Evolutionary conservation across 495 filamentous ascomycete species (phyloP).

Genomic region (Entonaema liquescens): DNA sequence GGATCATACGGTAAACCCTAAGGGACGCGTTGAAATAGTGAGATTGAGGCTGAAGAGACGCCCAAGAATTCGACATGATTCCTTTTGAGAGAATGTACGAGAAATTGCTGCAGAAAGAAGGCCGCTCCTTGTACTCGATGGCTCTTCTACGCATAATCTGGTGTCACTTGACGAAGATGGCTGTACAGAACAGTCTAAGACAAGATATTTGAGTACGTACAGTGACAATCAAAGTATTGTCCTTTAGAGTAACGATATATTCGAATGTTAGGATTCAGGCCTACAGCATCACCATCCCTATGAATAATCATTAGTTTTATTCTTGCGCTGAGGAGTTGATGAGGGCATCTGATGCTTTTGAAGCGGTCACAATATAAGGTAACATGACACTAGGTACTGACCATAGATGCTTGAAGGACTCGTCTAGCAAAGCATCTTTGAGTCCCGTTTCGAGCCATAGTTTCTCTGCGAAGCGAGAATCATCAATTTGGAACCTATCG

Average conservation of each 20-base stretch:
- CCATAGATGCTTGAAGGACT: slow-evolving; percentile 45
- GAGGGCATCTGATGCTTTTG: background rate
- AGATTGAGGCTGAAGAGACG: background rate
- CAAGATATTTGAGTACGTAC: slow-evolving; percentile 58
- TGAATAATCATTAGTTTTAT: slow-evolving; percentile 21
- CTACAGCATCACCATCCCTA: slow-evolving; percentile 88
- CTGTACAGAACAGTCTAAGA: slow-evolving; percentile 6
- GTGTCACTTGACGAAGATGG: slow-evolving; percentile 6
- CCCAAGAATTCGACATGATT: background rate
- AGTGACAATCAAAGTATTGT: slow-evolving; percentile 90
- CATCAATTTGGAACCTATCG: slow-evolving; percentile 87
- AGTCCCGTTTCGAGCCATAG: slow-evolving; percentile 75
- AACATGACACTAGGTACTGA: slow-evolving; percentile 38
- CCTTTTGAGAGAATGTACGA: background rate
- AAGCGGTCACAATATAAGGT: background rate
- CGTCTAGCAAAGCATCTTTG: slow-evolving; percentile 54
- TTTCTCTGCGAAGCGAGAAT: slow-evolving; percentile 74
- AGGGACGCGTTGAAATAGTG: background rate
- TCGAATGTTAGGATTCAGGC: slow-evolving; percentile 87
- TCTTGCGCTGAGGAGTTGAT: too few species aligned
- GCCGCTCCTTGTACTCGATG: background rate
- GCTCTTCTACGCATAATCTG: slow-evolving; percentile 8
- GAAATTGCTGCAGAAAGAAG: slow-evolving; percentile 15
- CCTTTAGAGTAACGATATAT: slow-evolving; percentile 90
- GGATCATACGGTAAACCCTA: background rate